These are phyloP conservation scores for Filobasidium wieringae DNA, from an alignment of 768 basidiomycete species.

Conservation along the genomic window DNA sequence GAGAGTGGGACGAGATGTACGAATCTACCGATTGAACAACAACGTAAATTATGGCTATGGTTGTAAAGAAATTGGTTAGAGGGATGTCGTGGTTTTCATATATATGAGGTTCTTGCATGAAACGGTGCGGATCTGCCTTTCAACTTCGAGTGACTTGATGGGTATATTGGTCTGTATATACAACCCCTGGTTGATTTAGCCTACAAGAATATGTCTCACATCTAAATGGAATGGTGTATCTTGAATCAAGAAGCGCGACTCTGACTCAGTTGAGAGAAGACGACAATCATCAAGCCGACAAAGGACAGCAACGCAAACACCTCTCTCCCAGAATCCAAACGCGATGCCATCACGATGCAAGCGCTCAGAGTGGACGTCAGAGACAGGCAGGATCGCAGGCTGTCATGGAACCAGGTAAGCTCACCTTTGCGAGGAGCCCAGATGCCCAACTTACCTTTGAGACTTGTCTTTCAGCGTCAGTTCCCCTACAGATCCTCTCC, in stretches of 20 bases:
- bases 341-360: constrained; percentile 83
- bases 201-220: too few relatives aligned
- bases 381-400: constrained; percentile 37
- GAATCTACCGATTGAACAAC: not conserved
- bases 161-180: too few relatives aligned
- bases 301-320: constrained; percentile 83
- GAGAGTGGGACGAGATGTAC: constrained; percentile 54
- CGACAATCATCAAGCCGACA: constrained; percentile 41
- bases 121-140: too few relatives aligned
- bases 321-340: constrained; percentile 65
- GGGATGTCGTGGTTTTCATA: not conserved
- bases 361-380: constrained; percentile 70
- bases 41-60: too few relatives aligned
- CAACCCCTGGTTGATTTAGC: too few relatives aligned
- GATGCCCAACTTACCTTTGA: constrained; percentile 27
- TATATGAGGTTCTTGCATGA: too few relatives aligned
- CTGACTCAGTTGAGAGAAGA: constrained; percentile 8
- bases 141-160: too few relatives aligned
- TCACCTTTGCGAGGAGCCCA: too few relatives aligned
- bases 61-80: not conserved
- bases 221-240: too few relatives aligned
- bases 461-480: constrained; percentile 5
- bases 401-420: constrained; percentile 1
- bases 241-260: too few relatives aligned
- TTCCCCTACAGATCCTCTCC: not conserved